Conservation (phyloP, 179 eudicot genomes). For the Drosera spatulata region DNA sequence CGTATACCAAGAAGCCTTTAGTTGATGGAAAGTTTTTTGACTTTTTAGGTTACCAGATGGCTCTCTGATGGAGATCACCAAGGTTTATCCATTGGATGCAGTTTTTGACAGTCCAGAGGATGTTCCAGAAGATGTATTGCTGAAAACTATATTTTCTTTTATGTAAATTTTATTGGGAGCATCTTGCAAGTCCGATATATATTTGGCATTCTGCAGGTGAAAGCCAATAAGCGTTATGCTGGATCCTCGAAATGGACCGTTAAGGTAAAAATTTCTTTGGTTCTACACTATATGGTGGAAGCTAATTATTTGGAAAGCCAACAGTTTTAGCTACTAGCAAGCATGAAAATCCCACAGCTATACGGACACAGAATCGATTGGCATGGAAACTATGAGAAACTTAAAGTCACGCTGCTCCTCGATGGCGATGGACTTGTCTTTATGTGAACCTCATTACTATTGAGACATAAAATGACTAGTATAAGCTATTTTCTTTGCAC, state of each 20-base stretch:
- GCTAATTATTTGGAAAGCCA: background rate
- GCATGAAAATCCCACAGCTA: too few species aligned
- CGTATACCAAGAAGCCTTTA: too few species aligned
- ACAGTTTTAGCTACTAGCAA: too few species aligned
- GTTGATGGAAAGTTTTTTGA: conserved; percentile 4
- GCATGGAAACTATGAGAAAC: too few species aligned
- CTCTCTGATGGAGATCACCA: conserved; percentile 87
- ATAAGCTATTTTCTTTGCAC: background rate
- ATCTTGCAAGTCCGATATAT: conserved; percentile 1
- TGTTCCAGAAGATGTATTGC: conserved; percentile 93
- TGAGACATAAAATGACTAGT: too few species aligned
- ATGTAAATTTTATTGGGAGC: background rate
- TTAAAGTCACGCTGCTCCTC: too few species aligned
- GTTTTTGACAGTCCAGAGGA: conserved; percentile 82
- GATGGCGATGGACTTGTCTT: too few species aligned
- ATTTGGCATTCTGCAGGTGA: conserved; percentile 42
- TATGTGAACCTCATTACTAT: too few species aligned
- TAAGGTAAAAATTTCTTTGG: conserved; percentile 33
- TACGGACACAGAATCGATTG: too few species aligned
- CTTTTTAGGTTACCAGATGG: conserved; percentile 85
- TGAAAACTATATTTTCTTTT: background rate
- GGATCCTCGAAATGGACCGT: conserved; percentile 94
- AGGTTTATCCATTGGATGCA: conserved; percentile 87
- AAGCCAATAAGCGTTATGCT: conserved; percentile 87
- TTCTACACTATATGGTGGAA: background rate